Base-by-base conservation (phyloP, 805 yeast species). In the Metschnikowia sp. region DNA sequence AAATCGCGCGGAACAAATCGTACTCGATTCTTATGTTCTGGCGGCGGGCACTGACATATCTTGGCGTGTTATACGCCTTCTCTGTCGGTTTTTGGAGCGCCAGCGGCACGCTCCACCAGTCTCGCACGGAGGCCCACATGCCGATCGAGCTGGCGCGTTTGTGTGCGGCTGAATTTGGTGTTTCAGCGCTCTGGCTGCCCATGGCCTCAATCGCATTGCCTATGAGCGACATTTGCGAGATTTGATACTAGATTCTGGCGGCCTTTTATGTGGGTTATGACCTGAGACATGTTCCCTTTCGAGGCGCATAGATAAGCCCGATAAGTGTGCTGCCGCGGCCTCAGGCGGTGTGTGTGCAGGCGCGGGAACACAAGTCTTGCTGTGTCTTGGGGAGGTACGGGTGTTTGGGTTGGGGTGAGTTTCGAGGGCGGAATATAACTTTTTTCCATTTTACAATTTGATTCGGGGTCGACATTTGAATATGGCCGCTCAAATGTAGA, bases 21-120 rank as follows among this genome's bases (percentile, higher is more conserved):
- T 65, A 66, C 42, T 72, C 76, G 7, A 65, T 60, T 41, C 49
- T 47, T 19, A 63, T 50, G 43, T 68, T 68, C 26, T 54, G 52
- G 29, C 53, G 46, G 22, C 63, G 50, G 4, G 72, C 70, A 2
- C 18, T 47, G 18, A 43, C 51, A 38, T 12, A 52, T 10, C 12
- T 45, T 15, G 31, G 50, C 40, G 45, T 32, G 22, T 39, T 39
- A 10, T 50, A 34, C 34, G 49, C 33, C 18, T 41, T 39, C 34
- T 44, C 39, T 46, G 58, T 34, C 48, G 62, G 49, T 51, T 38
- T 52, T 41, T 57, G 57, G 39, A 66, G 52, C 12, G 57, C 52
- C 5, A 64, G 48, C 4, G 68, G 56, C 12, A 63, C 55, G 8
- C 49, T 31, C 75, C 76, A 70, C 76, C 76, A 72, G 54, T 72